phyloP scores from a whole-genome alignment of 2,329 filamentous ascomycete genomes.

The Verticillium isaacii region DNA sequence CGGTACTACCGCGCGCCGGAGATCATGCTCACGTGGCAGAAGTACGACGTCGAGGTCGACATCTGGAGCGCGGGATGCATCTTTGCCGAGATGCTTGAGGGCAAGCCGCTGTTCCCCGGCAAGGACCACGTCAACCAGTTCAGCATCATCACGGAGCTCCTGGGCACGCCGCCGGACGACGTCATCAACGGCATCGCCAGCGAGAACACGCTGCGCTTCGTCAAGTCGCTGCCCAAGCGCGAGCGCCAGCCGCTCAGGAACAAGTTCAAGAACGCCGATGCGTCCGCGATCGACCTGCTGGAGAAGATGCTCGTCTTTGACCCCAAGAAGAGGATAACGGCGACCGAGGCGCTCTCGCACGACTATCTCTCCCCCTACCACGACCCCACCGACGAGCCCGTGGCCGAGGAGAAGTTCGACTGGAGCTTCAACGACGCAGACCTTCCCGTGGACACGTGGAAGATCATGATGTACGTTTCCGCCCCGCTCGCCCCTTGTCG shows the following conservation, averaged over 20 bases:
- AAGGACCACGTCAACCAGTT: constrained; percentile 99
- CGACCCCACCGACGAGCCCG: constrained; percentile 92
- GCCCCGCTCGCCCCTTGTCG: background rate
- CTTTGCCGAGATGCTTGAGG: constrained; percentile 98
- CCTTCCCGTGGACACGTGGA: constrained; percentile 98
- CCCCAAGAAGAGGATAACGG: constrained; percentile 91
- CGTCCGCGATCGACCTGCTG: constrained; percentile 78
- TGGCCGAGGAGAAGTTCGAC: constrained; percentile 95
- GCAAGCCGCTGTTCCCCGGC: constrained; percentile 95
- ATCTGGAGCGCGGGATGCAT: constrained; percentile 99
- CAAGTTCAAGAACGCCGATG: constrained; percentile 95
- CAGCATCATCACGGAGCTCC: constrained; percentile 96
- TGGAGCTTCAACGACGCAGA: constrained; percentile 99
- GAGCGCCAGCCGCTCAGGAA: constrained; percentile 80
- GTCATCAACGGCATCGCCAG: constrained; percentile 98
- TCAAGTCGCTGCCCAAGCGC: constrained; percentile 93
- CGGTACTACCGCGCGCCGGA: constrained; percentile 98
- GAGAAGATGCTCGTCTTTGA: constrained; percentile 98
- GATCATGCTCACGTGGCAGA: constrained; percentile 99
- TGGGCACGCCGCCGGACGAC: constrained; percentile 95
- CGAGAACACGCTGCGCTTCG: constrained; percentile 92
- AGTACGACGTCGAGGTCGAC: constrained; percentile 98
- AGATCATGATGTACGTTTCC: constrained; percentile 92
- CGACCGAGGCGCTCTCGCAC: constrained; percentile 79
- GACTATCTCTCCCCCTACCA: constrained; percentile 96